These are phyloP conservation scores for Lipomyces starkeyi DNA, from an alignment of 805 yeast genomes.

Conservation along the genomic window DNA sequence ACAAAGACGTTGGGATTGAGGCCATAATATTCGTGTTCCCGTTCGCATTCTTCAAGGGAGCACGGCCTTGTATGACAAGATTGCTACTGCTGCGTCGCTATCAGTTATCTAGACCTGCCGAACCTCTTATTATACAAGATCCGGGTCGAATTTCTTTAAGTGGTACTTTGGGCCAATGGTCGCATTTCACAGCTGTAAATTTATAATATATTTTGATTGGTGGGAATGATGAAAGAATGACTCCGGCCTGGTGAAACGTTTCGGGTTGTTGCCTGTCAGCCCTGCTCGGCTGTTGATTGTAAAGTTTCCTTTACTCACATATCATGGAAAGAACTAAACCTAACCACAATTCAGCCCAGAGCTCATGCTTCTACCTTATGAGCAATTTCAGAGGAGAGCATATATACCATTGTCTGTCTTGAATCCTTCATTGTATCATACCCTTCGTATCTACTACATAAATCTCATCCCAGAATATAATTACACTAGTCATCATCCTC, in stretches of 20 bases:
- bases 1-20: slow-evolving; percentile 2
- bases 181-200: background rate
- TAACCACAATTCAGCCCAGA: background rate
- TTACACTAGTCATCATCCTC: slow-evolving; percentile 27
- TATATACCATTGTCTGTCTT: background rate
- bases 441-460: background rate
- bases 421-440: background rate
- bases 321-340: background rate
- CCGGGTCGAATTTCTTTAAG: background rate
- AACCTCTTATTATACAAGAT: background rate
- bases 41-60: slow-evolving; percentile 3
- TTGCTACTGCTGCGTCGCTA: background rate
- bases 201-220: background rate
- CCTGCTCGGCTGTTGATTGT: background rate
- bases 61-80: background rate
- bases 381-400: background rate
- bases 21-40: slow-evolving; percentile 7
- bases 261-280: background rate
- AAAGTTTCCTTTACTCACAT: background rate
- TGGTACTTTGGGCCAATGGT: background rate
- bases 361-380: no score
- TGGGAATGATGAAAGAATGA: background rate
- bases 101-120: background rate
- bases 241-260: background rate
- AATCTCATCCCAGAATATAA: background rate